Evolutionary conservation across 2,329 filamentous ascomycete species (phyloP).

Genomic region (Ceratocystis alfenasii): DNA sequence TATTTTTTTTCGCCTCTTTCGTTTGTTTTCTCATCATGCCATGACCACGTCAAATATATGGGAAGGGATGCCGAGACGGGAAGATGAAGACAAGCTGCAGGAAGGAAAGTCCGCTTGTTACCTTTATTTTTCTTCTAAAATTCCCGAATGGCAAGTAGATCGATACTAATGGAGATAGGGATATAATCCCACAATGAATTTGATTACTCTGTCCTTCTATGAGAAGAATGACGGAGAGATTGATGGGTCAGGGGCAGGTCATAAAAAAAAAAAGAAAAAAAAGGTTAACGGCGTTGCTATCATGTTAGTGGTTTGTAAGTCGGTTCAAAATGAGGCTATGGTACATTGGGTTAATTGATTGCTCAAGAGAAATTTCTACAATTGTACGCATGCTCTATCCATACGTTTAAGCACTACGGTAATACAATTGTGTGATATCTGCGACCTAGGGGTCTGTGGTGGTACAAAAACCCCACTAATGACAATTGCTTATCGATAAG

Average conservation of each 20-base stretch:
- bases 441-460: neutral
- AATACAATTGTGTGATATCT: neutral
- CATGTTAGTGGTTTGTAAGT: no score
- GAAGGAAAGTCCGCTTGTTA: neutral
- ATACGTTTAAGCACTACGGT: no score
- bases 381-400: no score
- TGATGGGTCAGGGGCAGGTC: no score
- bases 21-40: neutral
- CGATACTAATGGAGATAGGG: neutral
- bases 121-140: neutral
- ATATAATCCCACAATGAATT: neutral
- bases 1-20: conserved; percentile 7
- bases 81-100: neutral
- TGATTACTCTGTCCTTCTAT: neutral
- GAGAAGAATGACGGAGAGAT: neutral
- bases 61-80: no score
- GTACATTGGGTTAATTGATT: no score
- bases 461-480: neutral
- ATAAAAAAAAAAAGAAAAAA: no score
- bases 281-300: no score
- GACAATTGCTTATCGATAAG: neutral
- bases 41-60: neutral
- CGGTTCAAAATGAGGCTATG: no score
- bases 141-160: neutral
- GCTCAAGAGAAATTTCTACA: no score